These are phyloP conservation scores for Linum lewisii DNA, from an alignment of 345 rosid species.

Conservation along the genomic window DNA sequence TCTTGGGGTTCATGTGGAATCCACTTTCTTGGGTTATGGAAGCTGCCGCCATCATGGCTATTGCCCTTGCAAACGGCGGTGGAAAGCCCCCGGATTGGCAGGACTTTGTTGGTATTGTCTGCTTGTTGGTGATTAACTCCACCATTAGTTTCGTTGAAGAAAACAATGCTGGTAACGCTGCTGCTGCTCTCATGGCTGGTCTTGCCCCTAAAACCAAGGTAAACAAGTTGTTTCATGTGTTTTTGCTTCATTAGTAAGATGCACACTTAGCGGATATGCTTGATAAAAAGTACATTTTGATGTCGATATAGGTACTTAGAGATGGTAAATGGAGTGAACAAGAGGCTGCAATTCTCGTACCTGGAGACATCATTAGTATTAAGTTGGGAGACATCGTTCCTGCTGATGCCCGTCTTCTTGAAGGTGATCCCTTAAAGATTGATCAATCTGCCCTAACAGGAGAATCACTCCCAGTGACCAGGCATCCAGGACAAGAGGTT, in stretches of 20 bases:
- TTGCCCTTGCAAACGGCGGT: not conserved
- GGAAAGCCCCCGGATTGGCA: not conserved
- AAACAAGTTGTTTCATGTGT: too few species aligned
- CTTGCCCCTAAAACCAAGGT: not conserved
- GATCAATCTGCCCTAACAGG: not conserved
- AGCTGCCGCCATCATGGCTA: not conserved
- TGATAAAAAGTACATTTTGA: not conserved
- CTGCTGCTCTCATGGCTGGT: not conserved
- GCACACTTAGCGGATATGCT: too few species aligned
- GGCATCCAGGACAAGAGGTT: not conserved
- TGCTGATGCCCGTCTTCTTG: not conserved
- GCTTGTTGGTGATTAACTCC: not conserved
- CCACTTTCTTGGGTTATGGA: not conserved
- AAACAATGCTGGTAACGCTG: not conserved
- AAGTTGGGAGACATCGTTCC: not conserved
- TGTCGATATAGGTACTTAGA: not conserved
- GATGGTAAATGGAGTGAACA: not conserved
- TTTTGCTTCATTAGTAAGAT: too few species aligned
- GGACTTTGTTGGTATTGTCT: not conserved
- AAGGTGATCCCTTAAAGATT: not conserved
- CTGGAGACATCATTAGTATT: not conserved
- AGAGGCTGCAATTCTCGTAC: not conserved
- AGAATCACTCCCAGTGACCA: not conserved
- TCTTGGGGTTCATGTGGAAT: not conserved
- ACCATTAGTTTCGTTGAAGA: not conserved